These are phyloP conservation scores for Podaxis rugospora DNA, from an alignment of 768 basidiomycete species.

Conservation along the genomic window DNA sequence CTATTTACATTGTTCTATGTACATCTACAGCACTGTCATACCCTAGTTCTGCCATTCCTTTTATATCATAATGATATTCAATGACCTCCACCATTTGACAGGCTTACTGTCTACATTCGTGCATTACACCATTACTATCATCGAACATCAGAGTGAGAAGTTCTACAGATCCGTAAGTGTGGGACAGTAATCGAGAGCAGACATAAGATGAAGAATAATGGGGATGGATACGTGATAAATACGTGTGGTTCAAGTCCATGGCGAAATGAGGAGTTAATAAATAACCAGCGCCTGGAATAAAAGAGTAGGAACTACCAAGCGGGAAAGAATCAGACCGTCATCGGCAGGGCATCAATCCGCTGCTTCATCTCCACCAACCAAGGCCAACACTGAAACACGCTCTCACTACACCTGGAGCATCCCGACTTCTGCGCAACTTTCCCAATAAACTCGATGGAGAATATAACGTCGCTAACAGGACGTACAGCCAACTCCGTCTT, in stretches of 20 bases:
- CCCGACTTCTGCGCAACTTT: slow-evolving; percentile 43
- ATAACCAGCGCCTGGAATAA: neutral
- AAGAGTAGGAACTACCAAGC: neutral
- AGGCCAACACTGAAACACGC: slow-evolving; percentile 57
- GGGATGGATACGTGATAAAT: neutral
- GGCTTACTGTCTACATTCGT: no score
- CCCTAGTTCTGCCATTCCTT: neutral
- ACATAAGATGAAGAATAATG: neutral
- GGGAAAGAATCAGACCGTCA: slow-evolving; percentile 20
- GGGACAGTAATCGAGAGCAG: neutral
- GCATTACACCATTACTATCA: neutral
- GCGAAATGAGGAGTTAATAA: neutral
- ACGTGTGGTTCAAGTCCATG: neutral
- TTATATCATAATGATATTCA: neutral
- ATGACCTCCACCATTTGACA: no score
- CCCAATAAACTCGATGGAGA: slow-evolving; percentile 56
- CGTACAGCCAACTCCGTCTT: slow-evolving; percentile 50
- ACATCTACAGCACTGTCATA: neutral
- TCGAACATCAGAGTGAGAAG: neutral
- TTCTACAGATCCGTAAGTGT: neutral
- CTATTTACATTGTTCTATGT: neutral
- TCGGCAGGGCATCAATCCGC: slow-evolving; percentile 47
- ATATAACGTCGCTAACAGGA: slow-evolving; percentile 57
- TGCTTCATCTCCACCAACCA: slow-evolving; percentile 52
- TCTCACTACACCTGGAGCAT: slow-evolving; percentile 63